Evolutionary conservation across 805 yeast genomes (phyloP).

Genomic region (Candida ovalis): DNA sequence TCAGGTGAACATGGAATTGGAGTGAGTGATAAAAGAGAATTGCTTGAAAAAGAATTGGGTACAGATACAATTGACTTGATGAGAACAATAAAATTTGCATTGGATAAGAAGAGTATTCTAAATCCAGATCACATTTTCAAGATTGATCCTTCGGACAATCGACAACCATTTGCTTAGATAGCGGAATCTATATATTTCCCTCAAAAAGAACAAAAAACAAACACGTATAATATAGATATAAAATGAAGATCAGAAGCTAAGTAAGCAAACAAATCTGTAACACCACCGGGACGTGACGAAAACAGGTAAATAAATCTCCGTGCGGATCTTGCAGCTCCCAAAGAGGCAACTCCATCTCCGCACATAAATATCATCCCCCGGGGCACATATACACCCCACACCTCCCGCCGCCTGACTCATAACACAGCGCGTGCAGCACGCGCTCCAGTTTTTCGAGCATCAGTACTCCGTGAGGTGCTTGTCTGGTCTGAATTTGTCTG

Average conservation of each 20-base stretch:
- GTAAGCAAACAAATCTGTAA: too few species aligned
- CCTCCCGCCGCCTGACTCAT: too few species aligned
- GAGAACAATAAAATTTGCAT: constrained; percentile 67
- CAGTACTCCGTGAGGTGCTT: background rate
- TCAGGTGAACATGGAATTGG: constrained; percentile 91
- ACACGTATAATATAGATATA: too few species aligned
- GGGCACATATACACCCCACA: background rate
- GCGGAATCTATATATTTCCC: too few species aligned
- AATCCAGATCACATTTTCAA: constrained; percentile 79
- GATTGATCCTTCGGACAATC: constrained; percentile 50
- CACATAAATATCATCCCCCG: too few species aligned
- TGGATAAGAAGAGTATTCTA: constrained; percentile 69
- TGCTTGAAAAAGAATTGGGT: constrained; percentile 61
- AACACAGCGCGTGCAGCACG: too few species aligned
- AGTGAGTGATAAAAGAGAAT: constrained; percentile 61
- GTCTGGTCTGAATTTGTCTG: background rate
- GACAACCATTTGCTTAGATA: constrained; percentile 20
- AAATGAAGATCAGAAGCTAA: too few species aligned
- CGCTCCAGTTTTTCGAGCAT: background rate
- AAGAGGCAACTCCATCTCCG: background rate
- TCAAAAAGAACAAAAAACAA: too few species aligned
- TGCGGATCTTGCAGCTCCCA: background rate
- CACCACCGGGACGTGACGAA: too few species aligned
- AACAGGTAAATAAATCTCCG: background rate
- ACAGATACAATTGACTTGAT: constrained; percentile 62